Evolutionary conservation across 768 basidiomycete genomes (phyloP), one percentile per base, ranked within the genome.

Genomic region (Leccinum longicurvipes): DNA sequence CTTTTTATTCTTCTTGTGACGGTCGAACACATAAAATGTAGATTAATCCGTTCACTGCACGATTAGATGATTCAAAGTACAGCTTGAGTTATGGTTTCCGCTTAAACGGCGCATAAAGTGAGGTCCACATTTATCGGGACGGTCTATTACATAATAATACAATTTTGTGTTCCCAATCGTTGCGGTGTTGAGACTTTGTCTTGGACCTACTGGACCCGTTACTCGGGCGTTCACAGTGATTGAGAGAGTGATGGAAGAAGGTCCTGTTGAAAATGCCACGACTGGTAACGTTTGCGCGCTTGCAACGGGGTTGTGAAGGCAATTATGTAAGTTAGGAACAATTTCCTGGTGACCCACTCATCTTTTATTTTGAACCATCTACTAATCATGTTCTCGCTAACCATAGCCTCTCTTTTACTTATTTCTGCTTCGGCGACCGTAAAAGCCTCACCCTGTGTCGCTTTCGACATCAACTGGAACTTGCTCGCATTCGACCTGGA

Each of bases 401-500:
- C 79, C 66, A 58, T 77, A 74, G 79, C 69, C 80, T 73, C 78
- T 82, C 81, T 83, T 82, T 80, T 79, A 29, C 66, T 76, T 45
- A 64, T 78, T 54, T 73, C 72, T 51, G 63, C 70, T 49, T 66
- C 73, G 12, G 55, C 65, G 8, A 55, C 67, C 36, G 74, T 76
- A 56, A 68, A 63, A 31, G 73, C 77, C 2, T 71, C 73, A 17
- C 77, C 85, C 4, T 96, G 93, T 67, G 76, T 93, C 36, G 81
- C 86, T 21, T 94, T 95, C 67, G 93, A 96, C 66, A 65, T 77
- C 42, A 75, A 73, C 63, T 93, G 87, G 84, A 92, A 95, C 70
- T 80, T 98, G 51, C 83, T 91, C 51, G 90, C 87, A 21, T 91
- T 98, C 68, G 91, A 89, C 53, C 82, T 91, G 58, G 82, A 86